These are phyloP conservation scores for Hymenoscyphus salicellus DNA, from an alignment of 2,329 filamentous ascomycete genomes.

Conservation along the genomic window DNA sequence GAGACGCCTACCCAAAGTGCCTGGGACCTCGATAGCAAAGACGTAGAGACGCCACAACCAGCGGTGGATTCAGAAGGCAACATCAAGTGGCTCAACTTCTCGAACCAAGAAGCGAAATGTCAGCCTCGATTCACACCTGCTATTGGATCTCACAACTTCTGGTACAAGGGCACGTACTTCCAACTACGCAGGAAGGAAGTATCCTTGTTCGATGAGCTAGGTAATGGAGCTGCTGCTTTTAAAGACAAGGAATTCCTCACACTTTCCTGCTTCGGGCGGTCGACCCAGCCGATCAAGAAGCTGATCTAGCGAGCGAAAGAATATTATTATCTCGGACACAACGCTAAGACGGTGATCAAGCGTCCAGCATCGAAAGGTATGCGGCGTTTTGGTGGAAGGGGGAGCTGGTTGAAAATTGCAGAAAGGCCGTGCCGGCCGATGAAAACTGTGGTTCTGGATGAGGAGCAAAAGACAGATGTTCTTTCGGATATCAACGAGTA, in stretches of 20 bases:
- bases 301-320: constrained; percentile 57
- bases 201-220: constrained; percentile 48
- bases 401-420: constrained; percentile 58
- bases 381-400: constrained; percentile 44
- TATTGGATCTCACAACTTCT: constrained; percentile 66
- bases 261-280: constrained; percentile 59
- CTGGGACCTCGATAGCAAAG: constrained; percentile 47
- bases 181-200: constrained; percentile 53
- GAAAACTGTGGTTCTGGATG: constrained; percentile 63
- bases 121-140: constrained; percentile 62
- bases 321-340: constrained; percentile 55
- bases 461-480: constrained; percentile 56
- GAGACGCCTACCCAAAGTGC: constrained; percentile 54
- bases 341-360: constrained; percentile 63
- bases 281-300: constrained; percentile 59
- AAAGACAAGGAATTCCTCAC: constrained; percentile 58
- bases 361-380: constrained; percentile 48
- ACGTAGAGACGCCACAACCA: no score
- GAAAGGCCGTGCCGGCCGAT: constrained; percentile 58
- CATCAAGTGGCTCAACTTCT: constrained; percentile 55
- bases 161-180: constrained; percentile 58
- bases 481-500: constrained; percentile 62
- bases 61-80: constrained; percentile 39
- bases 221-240: constrained; percentile 39
- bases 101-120: constrained; percentile 53